Conservation (phyloP, 495 filamentous ascomycete genomes). For the Bacidia rubella region DNA sequence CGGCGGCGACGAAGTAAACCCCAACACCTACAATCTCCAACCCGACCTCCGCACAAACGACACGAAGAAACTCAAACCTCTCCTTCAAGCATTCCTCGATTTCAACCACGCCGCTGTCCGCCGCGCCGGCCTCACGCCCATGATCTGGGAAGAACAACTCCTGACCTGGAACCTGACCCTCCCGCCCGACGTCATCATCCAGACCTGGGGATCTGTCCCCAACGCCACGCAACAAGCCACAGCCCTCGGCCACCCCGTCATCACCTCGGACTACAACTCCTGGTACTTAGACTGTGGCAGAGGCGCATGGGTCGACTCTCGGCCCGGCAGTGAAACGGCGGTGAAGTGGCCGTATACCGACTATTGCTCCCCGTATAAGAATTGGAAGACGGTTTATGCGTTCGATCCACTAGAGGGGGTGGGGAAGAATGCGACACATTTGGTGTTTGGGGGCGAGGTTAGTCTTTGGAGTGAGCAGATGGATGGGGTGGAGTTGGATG, state of each 20-base stretch:
- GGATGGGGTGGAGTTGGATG: conserved; percentile 53
- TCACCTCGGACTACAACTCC: conserved; percentile 61
- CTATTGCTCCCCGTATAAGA: conserved; percentile 62
- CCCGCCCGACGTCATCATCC: conserved; percentile 47
- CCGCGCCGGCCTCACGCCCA: conserved; percentile 44
- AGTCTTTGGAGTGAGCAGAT: conserved; percentile 70
- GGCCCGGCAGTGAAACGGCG: conserved; percentile 28
- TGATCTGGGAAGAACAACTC: conserved; percentile 77
- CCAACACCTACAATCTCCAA: conserved; percentile 59
- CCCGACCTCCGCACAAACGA: conserved; percentile 50
- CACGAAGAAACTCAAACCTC: conserved; percentile 45
- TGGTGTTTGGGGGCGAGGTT: conserved; percentile 65
- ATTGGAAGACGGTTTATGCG: conserved; percentile 65
- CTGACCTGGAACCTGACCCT: conserved; percentile 61
- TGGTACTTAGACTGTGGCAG: conserved; percentile 79
- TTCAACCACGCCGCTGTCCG: conserved; percentile 46
- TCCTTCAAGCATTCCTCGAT: conserved; percentile 60
- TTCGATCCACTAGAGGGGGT: conserved; percentile 56
- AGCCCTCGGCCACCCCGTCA: conserved; percentile 47
- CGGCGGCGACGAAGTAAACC: conserved; percentile 72
- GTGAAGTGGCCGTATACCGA: conserved; percentile 46
- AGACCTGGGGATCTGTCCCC: conserved; percentile 53
- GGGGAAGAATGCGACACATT: conserved; percentile 37
- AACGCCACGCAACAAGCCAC: conserved; percentile 38
- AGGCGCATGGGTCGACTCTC: conserved; percentile 62